Evolutionary conservation across 1,284 basidiomycete species (phyloP).

Genomic region (Ganoderma meredithae): DNA sequence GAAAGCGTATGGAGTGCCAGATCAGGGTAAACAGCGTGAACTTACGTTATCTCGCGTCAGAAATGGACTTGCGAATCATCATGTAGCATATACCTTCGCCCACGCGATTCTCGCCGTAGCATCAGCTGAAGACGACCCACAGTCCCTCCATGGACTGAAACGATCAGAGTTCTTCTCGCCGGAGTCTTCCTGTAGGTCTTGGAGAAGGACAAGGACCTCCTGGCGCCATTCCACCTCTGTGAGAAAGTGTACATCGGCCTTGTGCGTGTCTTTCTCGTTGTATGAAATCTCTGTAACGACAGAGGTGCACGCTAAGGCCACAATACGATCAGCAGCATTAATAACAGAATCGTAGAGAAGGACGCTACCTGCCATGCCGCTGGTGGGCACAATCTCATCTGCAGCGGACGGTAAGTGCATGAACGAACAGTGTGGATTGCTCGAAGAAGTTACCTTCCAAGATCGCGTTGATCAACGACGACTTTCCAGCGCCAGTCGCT

Average conservation of each 20-base stretch:
- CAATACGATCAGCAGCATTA: neutral
- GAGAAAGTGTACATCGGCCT: neutral
- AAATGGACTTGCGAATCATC: no score
- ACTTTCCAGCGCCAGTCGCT: neutral
- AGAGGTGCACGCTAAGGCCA: neutral
- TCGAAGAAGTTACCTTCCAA: neutral
- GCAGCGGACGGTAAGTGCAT: neutral
- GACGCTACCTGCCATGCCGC: neutral
- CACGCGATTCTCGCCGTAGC: neutral
- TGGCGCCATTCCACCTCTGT: neutral
- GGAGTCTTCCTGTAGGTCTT: neutral
- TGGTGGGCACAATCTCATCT: neutral
- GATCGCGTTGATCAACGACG: conserved; percentile 2
- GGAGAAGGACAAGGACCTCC: neutral
- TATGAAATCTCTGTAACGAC: neutral
- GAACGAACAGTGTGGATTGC: neutral
- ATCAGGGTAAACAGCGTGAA: no score
- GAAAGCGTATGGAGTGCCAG: no score
- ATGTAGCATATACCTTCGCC: neutral
- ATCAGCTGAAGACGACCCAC: neutral
- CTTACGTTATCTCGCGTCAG: no score
- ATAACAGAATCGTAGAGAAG: neutral
- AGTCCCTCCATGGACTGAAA: neutral
- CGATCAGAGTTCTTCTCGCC: neutral
- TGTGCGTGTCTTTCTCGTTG: neutral